Evolutionary conservation across 345 rosid genomes (phyloP).

Genomic region (Arabidopsis suecica): DNA sequence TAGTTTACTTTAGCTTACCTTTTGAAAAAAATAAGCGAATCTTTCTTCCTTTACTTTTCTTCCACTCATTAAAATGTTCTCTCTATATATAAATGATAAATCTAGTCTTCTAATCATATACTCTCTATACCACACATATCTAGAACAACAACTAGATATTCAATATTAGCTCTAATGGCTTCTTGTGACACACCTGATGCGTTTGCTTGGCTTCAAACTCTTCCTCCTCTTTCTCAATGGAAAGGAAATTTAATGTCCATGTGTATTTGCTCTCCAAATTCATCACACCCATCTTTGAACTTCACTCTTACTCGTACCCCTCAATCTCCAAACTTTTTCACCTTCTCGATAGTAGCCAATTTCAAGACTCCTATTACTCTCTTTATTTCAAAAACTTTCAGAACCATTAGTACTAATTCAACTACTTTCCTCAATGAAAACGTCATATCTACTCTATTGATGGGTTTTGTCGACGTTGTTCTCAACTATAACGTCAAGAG

Average conservation of each 20-base stretch:
- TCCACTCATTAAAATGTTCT: constrained; percentile 10
- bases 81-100: constrained; percentile 25
- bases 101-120: background rate
- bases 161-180: constrained; percentile 52
- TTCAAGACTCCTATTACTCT: constrained; percentile 59
- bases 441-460: constrained; percentile 50
- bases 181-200: constrained; percentile 60
- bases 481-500: constrained; percentile 58
- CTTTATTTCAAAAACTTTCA: constrained; percentile 68
- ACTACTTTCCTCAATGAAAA: constrained; percentile 47
- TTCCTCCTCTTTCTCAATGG: constrained; percentile 69
- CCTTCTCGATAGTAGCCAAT: constrained; percentile 60
- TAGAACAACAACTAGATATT: constrained; percentile 10
- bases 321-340: constrained; percentile 45
- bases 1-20: constrained; percentile 5
- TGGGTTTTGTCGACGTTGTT: constrained; percentile 64
- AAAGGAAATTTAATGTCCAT: constrained; percentile 53
- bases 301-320: constrained; percentile 51
- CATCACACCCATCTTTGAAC: constrained; percentile 62
- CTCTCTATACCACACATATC: constrained; percentile 12
- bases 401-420: constrained; percentile 30
- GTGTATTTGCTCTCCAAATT: constrained; percentile 62
- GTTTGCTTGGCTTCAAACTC: constrained; percentile 66
- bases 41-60: constrained; percentile 23
- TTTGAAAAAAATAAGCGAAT: constrained; percentile 39